Conservation (phyloP, 495 filamentous ascomycete genomes). For the Xylaria sp. region DNA sequence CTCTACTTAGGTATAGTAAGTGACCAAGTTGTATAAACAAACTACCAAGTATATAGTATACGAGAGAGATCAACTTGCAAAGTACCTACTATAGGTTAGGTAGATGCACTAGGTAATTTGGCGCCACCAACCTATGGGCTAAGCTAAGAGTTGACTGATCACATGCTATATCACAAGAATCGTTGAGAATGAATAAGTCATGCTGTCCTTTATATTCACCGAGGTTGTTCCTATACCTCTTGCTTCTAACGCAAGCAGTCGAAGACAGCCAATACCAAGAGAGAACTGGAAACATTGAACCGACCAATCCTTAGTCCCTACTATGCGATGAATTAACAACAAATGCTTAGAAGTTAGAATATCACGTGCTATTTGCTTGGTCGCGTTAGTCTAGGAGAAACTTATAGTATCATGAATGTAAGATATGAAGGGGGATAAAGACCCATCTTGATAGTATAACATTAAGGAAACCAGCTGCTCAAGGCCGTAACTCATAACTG, state of each 20-base stretch:
- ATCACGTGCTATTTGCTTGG: background rate
- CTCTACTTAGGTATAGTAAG: background rate
- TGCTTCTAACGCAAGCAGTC: background rate
- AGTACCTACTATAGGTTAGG: no score
- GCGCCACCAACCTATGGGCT: background rate
- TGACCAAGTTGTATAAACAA: background rate
- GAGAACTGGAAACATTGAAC: background rate
- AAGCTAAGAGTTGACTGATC: background rate
- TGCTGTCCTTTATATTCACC: background rate
- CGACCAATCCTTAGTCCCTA: background rate
- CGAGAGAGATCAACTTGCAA: background rate
- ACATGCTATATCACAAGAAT: background rate
- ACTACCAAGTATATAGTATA: background rate
- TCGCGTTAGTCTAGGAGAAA: background rate
- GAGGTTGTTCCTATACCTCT: background rate
- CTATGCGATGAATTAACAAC: background rate
- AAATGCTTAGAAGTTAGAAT: background rate
- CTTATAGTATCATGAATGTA: background rate
- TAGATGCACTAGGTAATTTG: background rate
- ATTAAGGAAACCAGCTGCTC: no score
- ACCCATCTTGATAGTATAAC: background rate
- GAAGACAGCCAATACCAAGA: background rate
- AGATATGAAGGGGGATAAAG: background rate
- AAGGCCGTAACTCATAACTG: background rate
- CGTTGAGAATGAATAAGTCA: background rate